Conservation (phyloP, 352 stramenopile species). For the Pythium sukuiense region DNA sequence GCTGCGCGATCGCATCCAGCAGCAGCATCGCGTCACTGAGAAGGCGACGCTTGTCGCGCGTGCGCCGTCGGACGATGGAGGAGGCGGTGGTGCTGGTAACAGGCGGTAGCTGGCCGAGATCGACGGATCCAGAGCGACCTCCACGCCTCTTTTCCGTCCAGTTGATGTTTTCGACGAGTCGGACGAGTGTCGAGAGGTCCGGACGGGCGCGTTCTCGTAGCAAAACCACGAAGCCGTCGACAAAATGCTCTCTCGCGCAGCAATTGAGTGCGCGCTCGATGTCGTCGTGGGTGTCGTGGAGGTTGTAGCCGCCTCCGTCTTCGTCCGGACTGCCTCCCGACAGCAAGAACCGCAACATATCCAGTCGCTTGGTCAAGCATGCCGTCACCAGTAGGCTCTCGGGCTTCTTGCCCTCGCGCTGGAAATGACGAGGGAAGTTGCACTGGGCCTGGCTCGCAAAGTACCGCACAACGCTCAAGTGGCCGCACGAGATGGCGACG, state of each 20-base stretch:
- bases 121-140: background rate
- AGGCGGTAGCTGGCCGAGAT: background rate
- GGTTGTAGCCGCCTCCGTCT: slow-evolving; percentile 43
- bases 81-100: background rate
- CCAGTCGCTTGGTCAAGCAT: slow-evolving; percentile 35
- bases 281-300: slow-evolving; percentile 36
- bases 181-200: slow-evolving; percentile 37
- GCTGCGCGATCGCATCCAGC: slow-evolving; percentile 32
- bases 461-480: slow-evolving; percentile 41
- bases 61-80: background rate
- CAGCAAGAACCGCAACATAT: slow-evolving; percentile 47
- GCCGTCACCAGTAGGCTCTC: slow-evolving; percentile 50
- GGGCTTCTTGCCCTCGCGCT: slow-evolving; percentile 35
- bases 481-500: slow-evolving; percentile 45
- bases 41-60: slow-evolving; percentile 27
- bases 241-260: slow-evolving; percentile 40
- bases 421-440: slow-evolving; percentile 47
- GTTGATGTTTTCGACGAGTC: slow-evolving; percentile 34
- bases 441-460: slow-evolving; percentile 47
- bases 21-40: slow-evolving; percentile 28
- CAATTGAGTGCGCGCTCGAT: slow-evolving; percentile 40
- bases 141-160: slow-evolving; percentile 17
- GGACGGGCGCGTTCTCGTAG: slow-evolving; percentile 33
- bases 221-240: slow-evolving; percentile 42
- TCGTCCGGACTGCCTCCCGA: slow-evolving; percentile 15